Evolutionary conservation across 768 basidiomycete genomes (phyloP), one percentile per base, ranked within the genome.

Genomic region (Pleurotus cornucopiae): DNA sequence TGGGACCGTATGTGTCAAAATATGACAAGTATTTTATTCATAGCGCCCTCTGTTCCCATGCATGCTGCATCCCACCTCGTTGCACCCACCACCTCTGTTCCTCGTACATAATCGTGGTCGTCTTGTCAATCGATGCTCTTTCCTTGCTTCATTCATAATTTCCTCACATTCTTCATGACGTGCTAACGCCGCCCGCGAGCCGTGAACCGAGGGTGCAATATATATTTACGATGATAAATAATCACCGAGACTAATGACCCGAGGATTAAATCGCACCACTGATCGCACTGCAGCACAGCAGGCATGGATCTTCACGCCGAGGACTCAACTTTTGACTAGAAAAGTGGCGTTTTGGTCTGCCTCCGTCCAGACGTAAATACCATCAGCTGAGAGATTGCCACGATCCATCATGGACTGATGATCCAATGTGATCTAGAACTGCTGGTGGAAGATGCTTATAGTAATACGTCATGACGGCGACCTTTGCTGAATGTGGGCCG

Each of bases 1-100:
- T 60, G 63, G 60, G 59, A 46, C 65, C 68, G 25, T 49, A 66
- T 69, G 67, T 68, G 68, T 69, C 68, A 69, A 58, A 53, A 57
- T 58, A 64, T 60, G 59, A 59, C 63, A 26, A 12, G 37, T 49
- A 49, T 14, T 14, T 49, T 49, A 34, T 25, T n/a, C 48, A 30
- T 34, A 12, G n/a, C 14, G n/a, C n/a, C 14, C 16, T n/a, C 26
- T 13, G 26, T 49, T 34, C 48, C 40, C 39, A 34, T 39, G 40
- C 51, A 52, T 52, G 51, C 51, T 39, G 37, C 39, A 37, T 23
- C n/a, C 37, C n/a, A 49, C 68, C 72, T 69, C 69, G 20, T 18
- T 44, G 41, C 41, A 37, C n/a, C 13, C 51, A 39, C 39, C 51
- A 26, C 21, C 51, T 20, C 26, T 37, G 51, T 14, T 47, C n/a